Percentiles rank a stretch among this genome's conserved stretches.
phyloP scores from a whole-genome alignment of 148 eudicot genomes.

The Pharnaceum exiguum region DNA sequence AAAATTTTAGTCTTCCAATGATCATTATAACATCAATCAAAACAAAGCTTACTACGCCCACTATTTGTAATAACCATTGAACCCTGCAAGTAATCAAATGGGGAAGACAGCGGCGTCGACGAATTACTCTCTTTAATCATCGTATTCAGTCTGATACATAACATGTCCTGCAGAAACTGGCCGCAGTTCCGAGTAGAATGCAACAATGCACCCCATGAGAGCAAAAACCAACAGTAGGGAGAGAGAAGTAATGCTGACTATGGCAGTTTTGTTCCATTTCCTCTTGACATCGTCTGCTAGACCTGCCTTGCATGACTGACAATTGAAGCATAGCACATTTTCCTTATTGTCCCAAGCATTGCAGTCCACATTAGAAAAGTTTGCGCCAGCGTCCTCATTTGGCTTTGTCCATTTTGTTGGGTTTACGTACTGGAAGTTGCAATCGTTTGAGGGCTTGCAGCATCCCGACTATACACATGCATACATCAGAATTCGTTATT shows the following conservation, averaged over 20 bases:
- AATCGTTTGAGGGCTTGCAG: conserved; percentile 7
- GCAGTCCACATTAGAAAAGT: not conserved
- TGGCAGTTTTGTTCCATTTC: conserved; percentile 1
- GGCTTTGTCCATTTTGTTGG: conserved; percentile 6
- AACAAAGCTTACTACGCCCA: no score
- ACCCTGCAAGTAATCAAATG: no score
- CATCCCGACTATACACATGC: conserved; percentile 5
- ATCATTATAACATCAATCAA: no score
- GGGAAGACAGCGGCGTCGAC: no score
- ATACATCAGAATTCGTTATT: no score
- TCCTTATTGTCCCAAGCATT: conserved; percentile 1
- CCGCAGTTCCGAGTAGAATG: no score
- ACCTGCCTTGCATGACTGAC: conserved; percentile 9
- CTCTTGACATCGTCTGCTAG: conserved; percentile 1
- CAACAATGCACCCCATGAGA: not conserved
- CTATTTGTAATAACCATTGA: no score
- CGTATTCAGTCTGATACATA: no score
- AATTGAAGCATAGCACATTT: conserved; percentile 3
- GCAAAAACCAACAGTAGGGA: not conserved
- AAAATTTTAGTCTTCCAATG: no score
- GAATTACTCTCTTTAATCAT: no score
- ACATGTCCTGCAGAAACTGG: no score
- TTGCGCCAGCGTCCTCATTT: not conserved
- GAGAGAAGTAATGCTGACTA: not conserved
- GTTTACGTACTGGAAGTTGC: conserved; percentile 5